Conservation (phyloP, 805 yeast genomes). For the Monosporozyma servazzii region DNA sequence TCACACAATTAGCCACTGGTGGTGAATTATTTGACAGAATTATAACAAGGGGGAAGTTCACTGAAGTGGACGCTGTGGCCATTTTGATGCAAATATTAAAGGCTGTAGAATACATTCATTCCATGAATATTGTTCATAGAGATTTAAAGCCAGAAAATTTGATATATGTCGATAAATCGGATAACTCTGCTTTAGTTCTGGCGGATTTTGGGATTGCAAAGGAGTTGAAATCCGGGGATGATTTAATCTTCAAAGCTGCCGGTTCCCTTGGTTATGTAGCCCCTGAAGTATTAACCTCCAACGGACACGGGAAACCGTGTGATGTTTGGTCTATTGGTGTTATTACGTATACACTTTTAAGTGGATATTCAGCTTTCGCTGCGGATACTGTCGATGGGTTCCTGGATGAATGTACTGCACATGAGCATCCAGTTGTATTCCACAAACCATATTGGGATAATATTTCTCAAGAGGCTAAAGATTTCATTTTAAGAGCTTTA, state of each 20-base stretch:
- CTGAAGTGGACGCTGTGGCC: conserved; percentile 78
- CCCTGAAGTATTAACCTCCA: conserved; percentile 76
- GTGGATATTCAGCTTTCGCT: conserved; percentile 88
- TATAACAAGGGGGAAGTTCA: conserved; percentile 67
- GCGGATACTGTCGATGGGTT: conserved; percentile 78
- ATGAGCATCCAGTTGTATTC: conserved; percentile 66
- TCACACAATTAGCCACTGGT: conserved; percentile 89
- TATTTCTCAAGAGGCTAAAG: conserved; percentile 71
- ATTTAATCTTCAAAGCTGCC: conserved; percentile 60
- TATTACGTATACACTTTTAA: conserved; percentile 76
- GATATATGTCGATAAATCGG: conserved; percentile 49
- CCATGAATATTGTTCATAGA: conserved; percentile 74
- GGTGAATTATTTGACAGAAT: conserved; percentile 92
- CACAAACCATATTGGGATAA: conserved; percentile 81
- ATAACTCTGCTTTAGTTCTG: conserved; percentile 63
- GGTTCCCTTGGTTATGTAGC: conserved; percentile 97
- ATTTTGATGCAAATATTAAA: conserved; percentile 65
- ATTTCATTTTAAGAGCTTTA: conserved; percentile 63
- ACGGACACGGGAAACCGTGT: conserved; percentile 91
- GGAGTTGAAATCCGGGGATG: conserved; percentile 49
- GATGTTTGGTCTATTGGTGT: conserved; percentile 96
- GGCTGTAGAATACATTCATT: conserved; percentile 74
- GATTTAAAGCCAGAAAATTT: conserved; percentile 93
- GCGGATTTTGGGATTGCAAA: conserved; percentile 97
- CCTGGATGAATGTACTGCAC: conserved; percentile 62